Conservation (phyloP, 768 basidiomycete species). For the Tricholoma sp. region DNA sequence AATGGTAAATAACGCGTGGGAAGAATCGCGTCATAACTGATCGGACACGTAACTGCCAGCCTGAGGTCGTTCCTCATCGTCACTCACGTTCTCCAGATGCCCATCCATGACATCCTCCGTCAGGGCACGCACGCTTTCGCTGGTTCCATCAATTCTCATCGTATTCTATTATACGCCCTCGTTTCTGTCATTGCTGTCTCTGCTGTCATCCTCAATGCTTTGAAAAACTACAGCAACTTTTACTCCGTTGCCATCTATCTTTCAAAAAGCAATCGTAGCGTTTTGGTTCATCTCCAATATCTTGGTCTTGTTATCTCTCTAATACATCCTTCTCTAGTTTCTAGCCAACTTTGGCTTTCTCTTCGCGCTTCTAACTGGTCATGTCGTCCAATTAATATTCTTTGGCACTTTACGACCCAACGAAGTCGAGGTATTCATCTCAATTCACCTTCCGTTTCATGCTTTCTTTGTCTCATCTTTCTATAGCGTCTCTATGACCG, state of each 20-base stretch:
- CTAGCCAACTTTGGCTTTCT: conserved; percentile 89
- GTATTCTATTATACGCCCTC: conserved; percentile 63
- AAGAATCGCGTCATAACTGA: not conserved
- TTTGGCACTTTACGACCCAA: conserved; percentile 84
- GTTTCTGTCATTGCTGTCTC: conserved; percentile 67
- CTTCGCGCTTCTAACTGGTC: conserved; percentile 68
- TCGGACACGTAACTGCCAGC: not conserved
- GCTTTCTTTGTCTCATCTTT: not conserved
- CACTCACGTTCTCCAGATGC: conserved; percentile 29
- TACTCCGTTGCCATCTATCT: conserved; percentile 91
- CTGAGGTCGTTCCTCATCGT: too few relatives aligned
- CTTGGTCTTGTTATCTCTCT: not conserved
- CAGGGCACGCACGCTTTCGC: conserved; percentile 47
- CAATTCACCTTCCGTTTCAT: conserved; percentile 12
- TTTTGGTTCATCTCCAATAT: conserved; percentile 56
- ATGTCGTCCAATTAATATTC: conserved; percentile 80
- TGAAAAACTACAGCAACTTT: conserved; percentile 84
- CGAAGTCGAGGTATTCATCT: conserved; percentile 80
- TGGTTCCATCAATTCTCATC: conserved; percentile 51
- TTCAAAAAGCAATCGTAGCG: conserved; percentile 89
- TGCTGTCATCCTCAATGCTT: conserved; percentile 72
- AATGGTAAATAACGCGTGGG: too few relatives aligned
- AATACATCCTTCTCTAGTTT: conserved; percentile 43
- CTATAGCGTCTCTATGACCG: conserved; percentile 88
- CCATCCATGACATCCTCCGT: conserved; percentile 43